phyloP scores from a whole-genome alignment of 768 basidiomycete species.

The Leccinum disarticulatum region DNA sequence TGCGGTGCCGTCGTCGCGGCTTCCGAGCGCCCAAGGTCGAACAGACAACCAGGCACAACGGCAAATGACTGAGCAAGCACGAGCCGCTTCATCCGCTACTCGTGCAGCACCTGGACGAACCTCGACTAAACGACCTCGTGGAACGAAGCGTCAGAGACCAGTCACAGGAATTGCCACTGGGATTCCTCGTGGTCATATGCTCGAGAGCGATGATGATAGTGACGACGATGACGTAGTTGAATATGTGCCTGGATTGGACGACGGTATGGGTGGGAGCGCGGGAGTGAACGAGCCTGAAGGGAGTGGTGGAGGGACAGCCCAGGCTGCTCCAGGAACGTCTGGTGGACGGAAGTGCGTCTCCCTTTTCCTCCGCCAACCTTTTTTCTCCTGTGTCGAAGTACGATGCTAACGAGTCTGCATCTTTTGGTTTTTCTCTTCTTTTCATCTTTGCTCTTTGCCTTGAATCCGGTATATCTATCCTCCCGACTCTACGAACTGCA shows the following conservation, averaged over 20 bases:
- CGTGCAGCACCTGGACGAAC: constrained; percentile 6
- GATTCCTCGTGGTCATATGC: constrained; percentile 2
- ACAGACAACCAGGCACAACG: neutral
- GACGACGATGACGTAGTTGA: constrained; percentile 31
- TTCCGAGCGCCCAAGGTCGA: neutral
- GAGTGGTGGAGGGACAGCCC: constrained; percentile 7
- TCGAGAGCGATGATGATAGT: constrained; percentile 32
- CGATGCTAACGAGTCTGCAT: constrained; percentile 13
- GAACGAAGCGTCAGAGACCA: constrained; percentile 21
- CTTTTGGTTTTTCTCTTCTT: neutral
- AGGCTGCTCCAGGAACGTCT: constrained; percentile 11
- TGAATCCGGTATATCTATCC: neutral
- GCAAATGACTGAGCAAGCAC: constrained; percentile 1
- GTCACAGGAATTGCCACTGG: neutral
- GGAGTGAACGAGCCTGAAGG: constrained; percentile 4
- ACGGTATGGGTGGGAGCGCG: neutral
- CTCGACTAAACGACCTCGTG: constrained; percentile 23
- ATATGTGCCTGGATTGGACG: constrained; percentile 17
- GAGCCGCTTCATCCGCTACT: neutral
- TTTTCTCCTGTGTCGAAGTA: neutral
- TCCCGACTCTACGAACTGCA: neutral
- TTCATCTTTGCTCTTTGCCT: neutral
- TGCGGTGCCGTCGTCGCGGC: constrained; percentile 2
- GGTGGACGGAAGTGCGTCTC: constrained; percentile 30
- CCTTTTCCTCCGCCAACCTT: constrained; percentile 1